A percentile compares a stretch with the other conserved stretches of the same genome.
These are phyloP conservation scores for Rehmannia glutinosa DNA, from an alignment of 257 asterid genomes.

Conservation along the genomic window DNA sequence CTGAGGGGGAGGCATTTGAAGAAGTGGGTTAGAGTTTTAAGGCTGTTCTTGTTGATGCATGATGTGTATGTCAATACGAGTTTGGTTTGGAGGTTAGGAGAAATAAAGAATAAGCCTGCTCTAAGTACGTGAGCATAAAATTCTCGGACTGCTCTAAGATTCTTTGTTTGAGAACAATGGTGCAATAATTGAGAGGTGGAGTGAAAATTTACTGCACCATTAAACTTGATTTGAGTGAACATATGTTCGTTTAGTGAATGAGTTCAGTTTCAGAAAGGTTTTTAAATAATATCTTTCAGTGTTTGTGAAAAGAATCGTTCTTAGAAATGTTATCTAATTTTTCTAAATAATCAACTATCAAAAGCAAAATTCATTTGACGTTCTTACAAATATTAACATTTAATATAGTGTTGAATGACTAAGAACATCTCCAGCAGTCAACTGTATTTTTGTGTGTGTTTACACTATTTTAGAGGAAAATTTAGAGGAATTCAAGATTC, in stretches of 20 bases:
- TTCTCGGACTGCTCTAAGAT: slow-evolving; percentile 37
- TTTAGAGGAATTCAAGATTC: too few species aligned
- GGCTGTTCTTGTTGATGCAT: slow-evolving; percentile 14
- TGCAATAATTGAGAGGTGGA: slow-evolving; percentile 41
- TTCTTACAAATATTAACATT: too few species aligned
- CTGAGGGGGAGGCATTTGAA: slow-evolving; percentile 45
- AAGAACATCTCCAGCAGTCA: too few species aligned
- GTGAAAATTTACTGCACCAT: slow-evolving; percentile 25
- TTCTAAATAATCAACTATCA: too few species aligned
- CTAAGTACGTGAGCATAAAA: slow-evolving; percentile 48
- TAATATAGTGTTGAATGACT: too few species aligned
- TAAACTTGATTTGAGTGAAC: slow-evolving; percentile 18
- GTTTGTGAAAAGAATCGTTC: not conserved
- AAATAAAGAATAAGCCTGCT: slow-evolving; percentile 45
- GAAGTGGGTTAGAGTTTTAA: slow-evolving; percentile 31
- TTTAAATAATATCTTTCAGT: not conserved
- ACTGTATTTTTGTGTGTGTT: too few species aligned
- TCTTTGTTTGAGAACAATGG: slow-evolving; percentile 43
- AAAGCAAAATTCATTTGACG: too few species aligned
- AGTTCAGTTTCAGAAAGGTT: not conserved
- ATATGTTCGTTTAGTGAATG: slow-evolving; percentile 2
- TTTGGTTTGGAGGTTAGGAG: slow-evolving; percentile 60
- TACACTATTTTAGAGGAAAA: too few species aligned
- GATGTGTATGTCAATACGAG: slow-evolving; percentile 40
- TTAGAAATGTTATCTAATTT: too few species aligned